phyloP scores from a whole-genome alignment of 768 basidiomycete species.

The Amanita exitialis region DNA sequence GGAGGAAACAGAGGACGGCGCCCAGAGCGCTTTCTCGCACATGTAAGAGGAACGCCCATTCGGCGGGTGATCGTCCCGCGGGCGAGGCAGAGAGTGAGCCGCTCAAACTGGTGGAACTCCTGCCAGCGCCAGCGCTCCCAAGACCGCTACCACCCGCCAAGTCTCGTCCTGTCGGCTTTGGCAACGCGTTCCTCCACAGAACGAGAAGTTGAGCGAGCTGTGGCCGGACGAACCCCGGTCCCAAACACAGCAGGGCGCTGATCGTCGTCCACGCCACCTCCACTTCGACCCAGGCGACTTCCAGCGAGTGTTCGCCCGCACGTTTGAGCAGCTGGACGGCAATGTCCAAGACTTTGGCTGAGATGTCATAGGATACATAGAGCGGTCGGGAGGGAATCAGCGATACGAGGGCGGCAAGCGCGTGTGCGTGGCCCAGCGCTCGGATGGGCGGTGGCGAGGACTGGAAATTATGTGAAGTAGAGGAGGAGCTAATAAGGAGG shows the following conservation, averaged over 20 bases:
- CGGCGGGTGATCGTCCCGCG: conserved; percentile 54
- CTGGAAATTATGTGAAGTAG: conserved; percentile 16
- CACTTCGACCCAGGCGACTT: conserved; percentile 72
- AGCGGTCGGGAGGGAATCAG: conserved; percentile 81
- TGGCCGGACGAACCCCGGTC: conserved; percentile 86
- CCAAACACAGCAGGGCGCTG: conserved; percentile 83
- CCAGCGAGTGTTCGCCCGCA: conserved; percentile 84
- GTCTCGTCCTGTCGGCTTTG: conserved; percentile 91
- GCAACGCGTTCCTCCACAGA: conserved; percentile 94
- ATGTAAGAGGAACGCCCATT: conserved; percentile 88
- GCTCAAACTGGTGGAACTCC: not conserved
- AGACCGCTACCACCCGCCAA: conserved; percentile 5
- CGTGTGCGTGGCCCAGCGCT: conserved; percentile 82
- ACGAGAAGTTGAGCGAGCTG: conserved; percentile 92
- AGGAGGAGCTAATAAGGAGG: conserved; percentile 58
- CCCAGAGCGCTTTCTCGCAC: conserved; percentile 87
- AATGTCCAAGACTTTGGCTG: conserved; percentile 84
- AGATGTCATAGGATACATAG: conserved; percentile 91
- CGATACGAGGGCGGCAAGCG: conserved; percentile 79
- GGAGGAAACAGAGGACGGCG: conserved; percentile 81
- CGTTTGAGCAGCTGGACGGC: conserved; percentile 85
- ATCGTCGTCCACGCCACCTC: conserved; percentile 94
- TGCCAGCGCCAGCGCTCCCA: not conserved
- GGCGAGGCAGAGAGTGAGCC: conserved; percentile 25
- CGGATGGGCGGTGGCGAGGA: conserved; percentile 21